Percentiles rank a stretch among this genome's conserved stretches.
Conservation (phyloP, 1,284 basidiomycete genomes). For the Fomitopsis schrenkii region DNA sequence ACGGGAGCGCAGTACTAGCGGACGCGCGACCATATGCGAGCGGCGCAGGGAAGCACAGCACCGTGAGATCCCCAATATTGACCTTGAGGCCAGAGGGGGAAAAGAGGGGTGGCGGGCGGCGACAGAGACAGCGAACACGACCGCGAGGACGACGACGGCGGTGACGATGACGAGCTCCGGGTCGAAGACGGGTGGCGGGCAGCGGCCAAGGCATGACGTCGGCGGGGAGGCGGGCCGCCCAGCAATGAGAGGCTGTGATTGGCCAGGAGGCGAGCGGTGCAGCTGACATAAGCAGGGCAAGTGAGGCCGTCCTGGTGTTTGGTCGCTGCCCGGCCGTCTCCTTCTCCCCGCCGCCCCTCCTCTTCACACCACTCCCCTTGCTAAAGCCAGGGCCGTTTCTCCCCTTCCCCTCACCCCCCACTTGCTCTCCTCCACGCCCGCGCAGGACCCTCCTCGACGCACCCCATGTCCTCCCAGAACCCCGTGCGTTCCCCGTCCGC, state of each 20-base stretch:
- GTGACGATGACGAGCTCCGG: background rate
- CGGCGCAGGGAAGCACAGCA: too few relatives aligned
- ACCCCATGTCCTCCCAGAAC: conserved; percentile 47
- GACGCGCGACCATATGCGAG: too few relatives aligned
- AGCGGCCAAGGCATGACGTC: background rate
- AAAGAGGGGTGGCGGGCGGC: too few relatives aligned
- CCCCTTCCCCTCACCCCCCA: background rate
- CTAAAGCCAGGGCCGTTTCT: too few relatives aligned
- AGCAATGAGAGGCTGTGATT: background rate
- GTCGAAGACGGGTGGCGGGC: background rate
- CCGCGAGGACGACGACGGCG: background rate
- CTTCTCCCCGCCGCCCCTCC: background rate
- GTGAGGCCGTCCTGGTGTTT: background rate
- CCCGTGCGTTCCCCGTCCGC: conserved; percentile 34
- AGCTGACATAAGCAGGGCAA: background rate
- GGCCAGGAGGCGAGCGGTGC: background rate
- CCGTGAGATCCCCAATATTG: too few relatives aligned
- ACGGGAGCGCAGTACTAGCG: too few relatives aligned
- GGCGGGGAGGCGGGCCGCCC: background rate
- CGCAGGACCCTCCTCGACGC: too few relatives aligned
- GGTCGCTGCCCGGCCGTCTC: background rate
- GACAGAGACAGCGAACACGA: background rate
- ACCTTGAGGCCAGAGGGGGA: too few relatives aligned
- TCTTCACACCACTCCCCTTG: background rate
- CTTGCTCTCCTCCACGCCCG: background rate